These are phyloP conservation scores for Perkinsus marinus DNA, from an alignment of 169 alveolate genomes.

Conservation along the genomic window DNA sequence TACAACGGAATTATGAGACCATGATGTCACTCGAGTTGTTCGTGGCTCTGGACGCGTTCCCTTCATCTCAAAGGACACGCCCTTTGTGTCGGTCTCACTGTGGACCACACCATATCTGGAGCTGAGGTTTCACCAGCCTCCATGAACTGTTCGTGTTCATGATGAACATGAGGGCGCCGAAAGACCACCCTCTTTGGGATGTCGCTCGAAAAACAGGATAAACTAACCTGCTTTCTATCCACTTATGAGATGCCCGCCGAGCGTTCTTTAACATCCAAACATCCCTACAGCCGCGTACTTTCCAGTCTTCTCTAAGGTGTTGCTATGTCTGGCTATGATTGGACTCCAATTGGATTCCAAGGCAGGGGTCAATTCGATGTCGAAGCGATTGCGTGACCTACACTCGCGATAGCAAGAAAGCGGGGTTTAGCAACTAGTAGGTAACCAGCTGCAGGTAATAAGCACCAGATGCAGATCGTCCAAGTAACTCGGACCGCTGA, in stretches of 20 bases:
- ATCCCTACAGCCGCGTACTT: not conserved
- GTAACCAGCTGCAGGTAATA: too few species aligned
- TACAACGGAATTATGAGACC: not conserved
- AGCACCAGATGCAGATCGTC: not conserved
- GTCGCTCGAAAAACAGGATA: too few species aligned
- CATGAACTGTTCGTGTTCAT: not conserved
- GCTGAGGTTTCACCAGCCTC: not conserved
- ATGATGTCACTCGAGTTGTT: not conserved
- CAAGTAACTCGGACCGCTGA: not conserved
- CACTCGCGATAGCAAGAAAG: not conserved
- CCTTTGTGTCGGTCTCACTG: not conserved
- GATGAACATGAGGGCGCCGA: not conserved
- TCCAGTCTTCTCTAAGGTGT: not conserved
- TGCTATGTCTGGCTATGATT: not conserved
- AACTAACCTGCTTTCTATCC: too few species aligned
- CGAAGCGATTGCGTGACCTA: not conserved
- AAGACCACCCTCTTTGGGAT: too few species aligned
- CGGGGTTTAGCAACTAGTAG: not conserved
- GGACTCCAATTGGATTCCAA: too few species aligned
- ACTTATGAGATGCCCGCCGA: not conserved
- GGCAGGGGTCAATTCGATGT: too few species aligned
- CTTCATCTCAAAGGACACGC: not conserved
- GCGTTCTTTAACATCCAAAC: not conserved
- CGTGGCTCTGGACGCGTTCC: not conserved
- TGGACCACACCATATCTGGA: not conserved